phyloP scores from a whole-genome alignment of 768 basidiomycete species.

The Trametes maxima region DNA sequence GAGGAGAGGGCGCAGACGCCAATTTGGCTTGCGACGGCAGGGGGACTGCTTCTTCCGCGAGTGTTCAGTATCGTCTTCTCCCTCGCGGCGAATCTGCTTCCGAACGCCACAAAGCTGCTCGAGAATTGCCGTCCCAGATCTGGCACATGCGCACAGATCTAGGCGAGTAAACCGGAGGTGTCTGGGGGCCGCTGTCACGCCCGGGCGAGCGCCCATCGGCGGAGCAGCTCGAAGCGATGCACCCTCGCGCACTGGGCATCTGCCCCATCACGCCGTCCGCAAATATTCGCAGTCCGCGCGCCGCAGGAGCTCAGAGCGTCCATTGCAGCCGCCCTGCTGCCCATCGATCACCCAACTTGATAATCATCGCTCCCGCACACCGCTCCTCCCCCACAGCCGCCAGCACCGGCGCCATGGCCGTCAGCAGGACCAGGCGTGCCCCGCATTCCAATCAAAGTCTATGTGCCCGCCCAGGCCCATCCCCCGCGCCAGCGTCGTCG shows the following conservation, averaged over 20 bases:
- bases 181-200: conserved; percentile 24
- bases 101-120: conserved; percentile 31
- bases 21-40: conserved; percentile 8
- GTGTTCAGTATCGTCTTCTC: conserved; percentile 12
- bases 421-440: background rate
- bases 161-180: conserved; percentile 25
- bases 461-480: background rate
- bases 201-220: conserved; percentile 23
- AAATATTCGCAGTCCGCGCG: conserved; percentile 8
- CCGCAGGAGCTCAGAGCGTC: conserved; percentile 13
- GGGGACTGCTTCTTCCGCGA: conserved; percentile 26
- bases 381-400: background rate
- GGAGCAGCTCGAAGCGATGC: conserved; percentile 17
- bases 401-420: background rate
- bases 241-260: background rate
- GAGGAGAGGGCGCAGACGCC: background rate
- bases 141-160: background rate
- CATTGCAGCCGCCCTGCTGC: conserved; percentile 11
- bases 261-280: conserved; percentile 11
- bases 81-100: conserved; percentile 20
- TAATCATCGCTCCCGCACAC: conserved; percentile 14
- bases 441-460: conserved; percentile 18
- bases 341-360: conserved; percentile 21
- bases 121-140: conserved; percentile 22
- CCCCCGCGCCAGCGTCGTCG: too few species aligned